Base-by-base conservation (phyloP, 139 green algal species). In the Chlorella sp. region DNA sequence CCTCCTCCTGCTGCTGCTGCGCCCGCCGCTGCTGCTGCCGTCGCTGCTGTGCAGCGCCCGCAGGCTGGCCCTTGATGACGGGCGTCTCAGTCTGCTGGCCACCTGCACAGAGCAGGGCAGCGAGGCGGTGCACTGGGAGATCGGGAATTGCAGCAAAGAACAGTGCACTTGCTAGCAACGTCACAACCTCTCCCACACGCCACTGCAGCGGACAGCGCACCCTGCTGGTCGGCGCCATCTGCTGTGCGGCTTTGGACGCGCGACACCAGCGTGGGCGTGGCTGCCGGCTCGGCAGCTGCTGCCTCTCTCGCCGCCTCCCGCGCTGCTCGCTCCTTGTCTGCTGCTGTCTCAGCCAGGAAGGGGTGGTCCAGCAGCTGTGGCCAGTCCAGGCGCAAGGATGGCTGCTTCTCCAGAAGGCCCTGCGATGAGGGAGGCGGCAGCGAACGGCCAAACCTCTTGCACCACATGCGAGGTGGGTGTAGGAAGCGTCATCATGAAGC, bases 361-460 rank as follows among this genome's bases (percentile, higher is more conserved):
- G 96, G 95, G 84, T 99, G 97, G 1, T 98, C 89, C 62, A 98
- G 89, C 76, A 99, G 93, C 26, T 94, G 82, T 3, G 97, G 97
- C 96, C 97, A 99, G 67, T 89, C 90, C 84, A 99, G 90, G 36
- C 97, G 89, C 56, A 97, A 89, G 26, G 81, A 81, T 0, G 94
- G 94, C 78, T 94, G 89, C 95, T 99, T 99, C 86, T 98, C 97
- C 47, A 99, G 92, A 85, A 99, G 90, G 25, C 97, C 97, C 90
- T 95, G 88, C 41, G 39, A 15, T n/a, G n/a, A n/a, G n/a, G n/a
- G n/a, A n/a, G n/a, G n/a, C n/a, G n/a, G n/a, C n/a, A n/a, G n/a
- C n/a, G n/a, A n/a, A n/a, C n/a, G n/a, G n/a, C n/a, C n/a, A n/a
- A n/a, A n/a, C n/a, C n/a, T n/a, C n/a, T n/a, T n/a, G n/a, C n/a